Conservation (phyloP, 2,329 filamentous ascomycete species). For the Neoscytalidium dimidiatum region DNA sequence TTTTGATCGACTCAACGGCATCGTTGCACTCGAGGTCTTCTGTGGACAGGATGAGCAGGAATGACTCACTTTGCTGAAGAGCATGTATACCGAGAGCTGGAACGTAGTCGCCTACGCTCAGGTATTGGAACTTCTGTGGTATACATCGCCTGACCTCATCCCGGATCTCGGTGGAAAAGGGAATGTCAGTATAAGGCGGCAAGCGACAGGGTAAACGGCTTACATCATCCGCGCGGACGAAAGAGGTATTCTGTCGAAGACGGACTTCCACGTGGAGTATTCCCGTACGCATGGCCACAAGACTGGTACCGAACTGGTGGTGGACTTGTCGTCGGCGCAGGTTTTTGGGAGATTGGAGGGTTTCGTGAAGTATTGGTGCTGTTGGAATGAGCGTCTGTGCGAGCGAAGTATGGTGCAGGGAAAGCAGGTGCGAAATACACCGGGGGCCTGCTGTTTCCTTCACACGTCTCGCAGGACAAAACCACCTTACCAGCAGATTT, state of each 20-base stretch:
- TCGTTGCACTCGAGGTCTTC: constrained; percentile 29
- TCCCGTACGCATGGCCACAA: not conserved
- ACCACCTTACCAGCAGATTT: too few species aligned
- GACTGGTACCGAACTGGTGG: not conserved
- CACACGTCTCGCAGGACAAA: too few species aligned
- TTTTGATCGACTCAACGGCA: constrained; percentile 36
- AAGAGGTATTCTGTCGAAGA: not conserved
- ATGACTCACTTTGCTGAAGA: not conserved
- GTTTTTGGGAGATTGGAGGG: too few species aligned
- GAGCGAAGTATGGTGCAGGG: too few species aligned
- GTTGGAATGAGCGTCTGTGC: too few species aligned
- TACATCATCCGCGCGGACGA: not conserved
- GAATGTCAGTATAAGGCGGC: not conserved
- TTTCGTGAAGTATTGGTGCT: too few species aligned
- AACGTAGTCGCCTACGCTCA: constrained; percentile 38
- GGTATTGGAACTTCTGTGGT: constrained; percentile 33
- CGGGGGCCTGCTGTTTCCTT: too few species aligned
- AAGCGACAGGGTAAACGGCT: too few species aligned
- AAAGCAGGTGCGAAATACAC: too few species aligned
- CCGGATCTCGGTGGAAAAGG: constrained; percentile 31
- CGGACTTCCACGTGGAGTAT: constrained; percentile 8
- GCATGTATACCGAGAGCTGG: constrained; percentile 30
- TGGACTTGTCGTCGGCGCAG: not conserved
- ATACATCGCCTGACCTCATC: constrained; percentile 42
- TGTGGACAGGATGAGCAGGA: constrained; percentile 19